These are phyloP conservation scores for Talaromyces liani DNA, from an alignment of 495 filamentous ascomycete species.

Conservation along the genomic window DNA sequence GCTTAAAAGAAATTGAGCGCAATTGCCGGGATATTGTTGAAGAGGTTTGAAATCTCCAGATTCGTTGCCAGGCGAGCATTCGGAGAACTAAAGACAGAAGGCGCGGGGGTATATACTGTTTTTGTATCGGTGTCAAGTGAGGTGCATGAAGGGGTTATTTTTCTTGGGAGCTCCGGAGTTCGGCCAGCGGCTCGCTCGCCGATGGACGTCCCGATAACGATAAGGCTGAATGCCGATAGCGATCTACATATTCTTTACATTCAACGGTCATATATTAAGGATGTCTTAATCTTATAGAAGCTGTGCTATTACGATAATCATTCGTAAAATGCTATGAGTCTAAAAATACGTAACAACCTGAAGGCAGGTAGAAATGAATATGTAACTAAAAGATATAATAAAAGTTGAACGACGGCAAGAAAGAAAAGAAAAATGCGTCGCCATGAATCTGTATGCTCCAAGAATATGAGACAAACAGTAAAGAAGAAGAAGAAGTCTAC, in stretches of 20 bases:
- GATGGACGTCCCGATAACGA: background rate
- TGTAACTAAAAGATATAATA: background rate
- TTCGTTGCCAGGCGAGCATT: background rate
- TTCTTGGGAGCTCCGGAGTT: background rate
- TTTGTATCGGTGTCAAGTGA: background rate
- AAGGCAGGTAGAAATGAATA: background rate
- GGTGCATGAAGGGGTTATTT: background rate
- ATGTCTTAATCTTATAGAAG: background rate
- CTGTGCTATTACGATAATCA: background rate
- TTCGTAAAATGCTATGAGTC: background rate
- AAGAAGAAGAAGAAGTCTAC: slow-evolving; percentile 24
- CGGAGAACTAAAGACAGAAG: background rate
- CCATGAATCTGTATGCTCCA: background rate
- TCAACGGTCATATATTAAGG: background rate
- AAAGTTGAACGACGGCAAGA: background rate
- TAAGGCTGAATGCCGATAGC: background rate
- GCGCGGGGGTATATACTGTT: background rate
- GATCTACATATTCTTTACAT: too few relatives aligned
- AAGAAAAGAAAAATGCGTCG: background rate
- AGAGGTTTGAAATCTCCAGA: background rate
- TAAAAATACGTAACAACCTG: background rate
- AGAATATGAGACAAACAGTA: background rate
- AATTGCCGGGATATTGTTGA: background rate
- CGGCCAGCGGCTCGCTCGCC: slow-evolving; percentile 2
- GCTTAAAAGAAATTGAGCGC: slow-evolving; percentile 4